phyloP scores from a whole-genome alignment of 192 early-diverging fungal genomes.

The Backusella tarrabulga region DNA sequence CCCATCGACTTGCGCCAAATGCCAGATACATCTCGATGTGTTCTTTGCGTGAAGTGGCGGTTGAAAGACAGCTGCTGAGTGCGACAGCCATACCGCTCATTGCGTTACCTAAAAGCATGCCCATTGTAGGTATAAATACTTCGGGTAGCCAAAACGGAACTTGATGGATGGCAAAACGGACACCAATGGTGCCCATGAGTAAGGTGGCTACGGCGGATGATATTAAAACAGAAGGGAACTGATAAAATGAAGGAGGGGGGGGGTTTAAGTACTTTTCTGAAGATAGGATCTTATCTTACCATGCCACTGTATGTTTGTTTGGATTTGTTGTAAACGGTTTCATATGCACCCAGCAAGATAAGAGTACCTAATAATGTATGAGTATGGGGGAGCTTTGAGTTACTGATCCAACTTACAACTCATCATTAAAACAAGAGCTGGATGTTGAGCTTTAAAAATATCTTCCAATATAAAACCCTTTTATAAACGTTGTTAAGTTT shows the following conservation, averaged over 20 bases:
- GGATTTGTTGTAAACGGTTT: conserved; percentile 70
- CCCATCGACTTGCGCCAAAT: conserved; percentile 83
- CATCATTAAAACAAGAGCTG: conserved; percentile 61
- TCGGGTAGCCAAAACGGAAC: conserved; percentile 68
- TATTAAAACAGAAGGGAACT: conserved; percentile 49
- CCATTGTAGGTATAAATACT: conserved; percentile 85
- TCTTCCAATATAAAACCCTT: conserved; percentile 69
- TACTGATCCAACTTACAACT: conserved; percentile 34
- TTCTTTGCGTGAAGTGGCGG: conserved; percentile 40
- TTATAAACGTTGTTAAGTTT: background rate
- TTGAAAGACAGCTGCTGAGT: conserved; percentile 55
- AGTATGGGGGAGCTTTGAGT: too few species aligned
- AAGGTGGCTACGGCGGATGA: conserved; percentile 51
- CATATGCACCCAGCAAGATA: conserved; percentile 64
- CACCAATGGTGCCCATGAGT: conserved; percentile 57
- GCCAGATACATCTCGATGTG: conserved; percentile 50
- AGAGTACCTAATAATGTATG: conserved; percentile 41
- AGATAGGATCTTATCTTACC: conserved; percentile 40
- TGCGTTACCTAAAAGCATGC: conserved; percentile 86
- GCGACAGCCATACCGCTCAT: conserved; percentile 75
- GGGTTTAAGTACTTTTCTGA: too few species aligned
- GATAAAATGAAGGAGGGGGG: too few species aligned
- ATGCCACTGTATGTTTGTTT: conserved; percentile 72
- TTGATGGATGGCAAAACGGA: conserved; percentile 68
- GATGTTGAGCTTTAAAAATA: conserved; percentile 66